phyloP scores from a whole-genome alignment of 805 yeast species.

The Lipomyces kockii region DNA sequence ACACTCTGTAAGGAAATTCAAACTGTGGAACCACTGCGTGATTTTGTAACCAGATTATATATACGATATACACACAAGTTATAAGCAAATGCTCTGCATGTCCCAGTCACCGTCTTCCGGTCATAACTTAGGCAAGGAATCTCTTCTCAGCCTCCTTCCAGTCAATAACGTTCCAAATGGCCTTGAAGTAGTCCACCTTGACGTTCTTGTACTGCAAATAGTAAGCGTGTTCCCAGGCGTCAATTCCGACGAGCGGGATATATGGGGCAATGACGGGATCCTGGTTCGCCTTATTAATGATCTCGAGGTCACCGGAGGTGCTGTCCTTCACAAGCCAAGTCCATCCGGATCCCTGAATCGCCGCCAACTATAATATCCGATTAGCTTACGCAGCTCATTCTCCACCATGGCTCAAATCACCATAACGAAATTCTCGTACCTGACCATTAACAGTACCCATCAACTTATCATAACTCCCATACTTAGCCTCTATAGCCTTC shows the following conservation, averaged over 20 bases:
- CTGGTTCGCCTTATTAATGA: slow-evolving; percentile 82
- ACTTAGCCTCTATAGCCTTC: slow-evolving; percentile 63
- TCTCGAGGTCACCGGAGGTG: slow-evolving; percentile 73
- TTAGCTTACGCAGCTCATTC: background rate
- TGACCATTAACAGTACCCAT: slow-evolving; percentile 61
- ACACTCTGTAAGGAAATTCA: no score
- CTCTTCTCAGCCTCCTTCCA: slow-evolving; percentile 89
- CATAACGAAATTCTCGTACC: background rate
- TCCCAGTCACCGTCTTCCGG: no score
- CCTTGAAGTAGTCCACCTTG: slow-evolving; percentile 89
- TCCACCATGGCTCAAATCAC: no score
- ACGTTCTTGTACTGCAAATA: slow-evolving; percentile 91
- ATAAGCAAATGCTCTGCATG: no score
- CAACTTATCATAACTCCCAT: slow-evolving; percentile 74
- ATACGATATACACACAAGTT: no score
- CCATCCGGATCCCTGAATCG: slow-evolving; percentile 96
- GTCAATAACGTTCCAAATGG: slow-evolving; percentile 92
- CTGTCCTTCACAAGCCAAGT: slow-evolving; percentile 85
- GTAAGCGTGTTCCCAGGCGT: slow-evolving; percentile 92
- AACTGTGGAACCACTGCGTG: no score
- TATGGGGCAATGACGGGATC: slow-evolving; percentile 76
- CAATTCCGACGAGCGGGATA: slow-evolving; percentile 83
- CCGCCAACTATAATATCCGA: slow-evolving; percentile 62
- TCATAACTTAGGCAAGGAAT: slow-evolving; percentile 50
- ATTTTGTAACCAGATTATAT: no score